These are phyloP conservation scores for Aspergillus avenaceus DNA, from an alignment of 495 filamentous ascomycete species.

Conservation along the genomic window DNA sequence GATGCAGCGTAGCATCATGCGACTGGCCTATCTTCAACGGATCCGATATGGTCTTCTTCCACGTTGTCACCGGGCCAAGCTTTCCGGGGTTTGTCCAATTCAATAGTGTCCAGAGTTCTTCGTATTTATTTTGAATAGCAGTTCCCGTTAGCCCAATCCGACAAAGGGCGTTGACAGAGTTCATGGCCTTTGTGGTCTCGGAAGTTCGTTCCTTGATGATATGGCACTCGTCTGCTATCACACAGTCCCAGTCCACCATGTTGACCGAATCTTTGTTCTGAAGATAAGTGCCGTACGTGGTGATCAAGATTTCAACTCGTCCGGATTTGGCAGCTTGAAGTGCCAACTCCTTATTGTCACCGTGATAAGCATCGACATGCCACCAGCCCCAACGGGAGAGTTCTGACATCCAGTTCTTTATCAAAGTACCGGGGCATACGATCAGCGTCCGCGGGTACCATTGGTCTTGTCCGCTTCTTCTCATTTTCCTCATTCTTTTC, in stretches of 20 bases:
- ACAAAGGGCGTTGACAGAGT: slow-evolving; percentile 86
- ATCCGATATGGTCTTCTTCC: slow-evolving; percentile 71
- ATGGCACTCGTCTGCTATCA: slow-evolving; percentile 97
- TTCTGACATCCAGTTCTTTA: slow-evolving; percentile 87
- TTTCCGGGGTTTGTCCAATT: slow-evolving; percentile 95
- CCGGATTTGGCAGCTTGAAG: slow-evolving; percentile 72
- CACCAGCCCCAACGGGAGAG: slow-evolving; percentile 92
- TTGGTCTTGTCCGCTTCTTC: slow-evolving; percentile 43
- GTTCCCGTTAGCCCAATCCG: slow-evolving; percentile 93
- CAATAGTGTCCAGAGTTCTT: slow-evolving; percentile 92
- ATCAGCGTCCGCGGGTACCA: slow-evolving; percentile 92
- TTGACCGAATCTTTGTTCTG: slow-evolving; percentile 73
- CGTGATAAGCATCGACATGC: slow-evolving; percentile 82
- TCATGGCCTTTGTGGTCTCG: slow-evolving; percentile 81
- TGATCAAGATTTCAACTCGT: slow-evolving; percentile 82
- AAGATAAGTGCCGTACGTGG: slow-evolving; percentile 87
- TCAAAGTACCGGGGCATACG: slow-evolving; percentile 82
- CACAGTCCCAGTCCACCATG: slow-evolving; percentile 86
- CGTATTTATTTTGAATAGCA: slow-evolving; percentile 96
- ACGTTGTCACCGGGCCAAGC: slow-evolving; percentile 73
- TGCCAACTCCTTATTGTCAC: slow-evolving; percentile 64
- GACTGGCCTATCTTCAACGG: slow-evolving; percentile 85
- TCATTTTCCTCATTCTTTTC: slow-evolving; percentile 90
- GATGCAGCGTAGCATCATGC: slow-evolving; percentile 82
- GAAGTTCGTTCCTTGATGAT: slow-evolving; percentile 77